Evolutionary conservation across 2,329 filamentous ascomycete species (phyloP).

Genomic region (Trichoderma polysporum): DNA sequence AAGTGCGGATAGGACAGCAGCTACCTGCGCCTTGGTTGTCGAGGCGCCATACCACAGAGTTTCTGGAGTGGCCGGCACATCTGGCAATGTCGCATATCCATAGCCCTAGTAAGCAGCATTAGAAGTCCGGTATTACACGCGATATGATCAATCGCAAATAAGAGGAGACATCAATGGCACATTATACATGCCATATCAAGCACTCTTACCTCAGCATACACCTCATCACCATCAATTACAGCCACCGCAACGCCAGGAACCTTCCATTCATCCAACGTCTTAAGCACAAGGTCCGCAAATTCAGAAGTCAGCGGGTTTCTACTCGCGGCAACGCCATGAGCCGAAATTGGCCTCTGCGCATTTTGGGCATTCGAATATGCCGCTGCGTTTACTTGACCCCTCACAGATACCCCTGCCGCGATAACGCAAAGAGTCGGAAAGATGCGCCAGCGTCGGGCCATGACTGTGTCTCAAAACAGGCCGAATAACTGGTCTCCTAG

Average conservation of each 20-base stretch:
- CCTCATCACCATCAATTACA: constrained; percentile 29
- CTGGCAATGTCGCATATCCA: constrained; percentile 33
- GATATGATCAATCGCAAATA: not conserved
- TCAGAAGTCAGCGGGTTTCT: constrained; percentile 15
- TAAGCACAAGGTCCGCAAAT: constrained; percentile 12
- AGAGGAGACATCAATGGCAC: not conserved
- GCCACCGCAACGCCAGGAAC: constrained; percentile 35
- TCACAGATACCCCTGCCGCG: not conserved
- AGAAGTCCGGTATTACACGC: not conserved
- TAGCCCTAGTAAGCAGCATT: constrained; percentile 27
- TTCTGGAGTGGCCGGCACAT: constrained; percentile 42
- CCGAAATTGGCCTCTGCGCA: constrained; percentile 1
- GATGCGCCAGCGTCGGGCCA: not conserved
- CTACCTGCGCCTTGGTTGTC: constrained; percentile 56
- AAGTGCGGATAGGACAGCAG: constrained; percentile 48
- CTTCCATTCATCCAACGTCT: constrained; percentile 19
- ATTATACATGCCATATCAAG: not conserved
- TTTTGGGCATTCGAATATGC: not conserved
- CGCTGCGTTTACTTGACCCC: not conserved
- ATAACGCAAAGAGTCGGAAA: not conserved
- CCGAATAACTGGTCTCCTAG: not conserved
- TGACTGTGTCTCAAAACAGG: not conserved
- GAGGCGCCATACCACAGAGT: constrained; percentile 57
- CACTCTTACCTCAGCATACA: constrained; percentile 28
- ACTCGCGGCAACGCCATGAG: not conserved